Evolutionary conservation across 805 yeast genomes (phyloP).

Genomic region (Ogataea chonburiensis): DNA sequence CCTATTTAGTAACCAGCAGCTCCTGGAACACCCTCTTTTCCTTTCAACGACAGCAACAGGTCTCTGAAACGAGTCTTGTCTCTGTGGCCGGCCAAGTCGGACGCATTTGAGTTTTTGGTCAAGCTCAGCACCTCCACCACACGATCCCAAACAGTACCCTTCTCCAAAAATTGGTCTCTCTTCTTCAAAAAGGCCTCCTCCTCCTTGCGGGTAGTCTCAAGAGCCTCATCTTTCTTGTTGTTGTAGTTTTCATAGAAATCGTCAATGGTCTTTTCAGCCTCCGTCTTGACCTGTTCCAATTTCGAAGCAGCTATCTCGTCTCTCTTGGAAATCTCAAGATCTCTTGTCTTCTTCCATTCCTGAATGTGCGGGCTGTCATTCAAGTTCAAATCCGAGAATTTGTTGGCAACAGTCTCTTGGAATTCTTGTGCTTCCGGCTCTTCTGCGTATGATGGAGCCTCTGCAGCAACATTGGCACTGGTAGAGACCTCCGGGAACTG

Average conservation of each 20-base stretch:
- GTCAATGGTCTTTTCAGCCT: conserved; percentile 81
- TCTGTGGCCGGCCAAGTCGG: conserved; percentile 36
- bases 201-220: conserved; percentile 61
- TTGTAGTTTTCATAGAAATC: conserved; percentile 92
- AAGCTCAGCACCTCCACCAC: conserved; percentile 45
- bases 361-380: conserved; percentile 58
- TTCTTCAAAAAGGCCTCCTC: conserved; percentile 69
- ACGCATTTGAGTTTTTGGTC: conserved; percentile 36
- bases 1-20: conserved; percentile 47
- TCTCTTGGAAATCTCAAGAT: conserved; percentile 73
- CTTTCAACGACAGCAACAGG: conserved; percentile 51
- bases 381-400: conserved; percentile 36
- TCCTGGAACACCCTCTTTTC: conserved; percentile 55
- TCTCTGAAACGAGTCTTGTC: conserved; percentile 55
- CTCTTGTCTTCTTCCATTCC: conserved; percentile 83
- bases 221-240: conserved; percentile 69
- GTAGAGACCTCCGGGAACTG: conserved; percentile 57
- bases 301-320: conserved; percentile 68
- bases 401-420: conserved; percentile 37
- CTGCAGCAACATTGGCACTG: conserved; percentile 15
- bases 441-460: conserved; percentile 8
- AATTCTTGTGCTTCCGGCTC: conserved; percentile 16
- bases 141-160: conserved; percentile 56
- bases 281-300: conserved; percentile 63
- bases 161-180: conserved; percentile 62